These are phyloP conservation scores for Tetraselmis striata DNA, from an alignment of 139 green algal genomes.

Conservation along the genomic window DNA sequence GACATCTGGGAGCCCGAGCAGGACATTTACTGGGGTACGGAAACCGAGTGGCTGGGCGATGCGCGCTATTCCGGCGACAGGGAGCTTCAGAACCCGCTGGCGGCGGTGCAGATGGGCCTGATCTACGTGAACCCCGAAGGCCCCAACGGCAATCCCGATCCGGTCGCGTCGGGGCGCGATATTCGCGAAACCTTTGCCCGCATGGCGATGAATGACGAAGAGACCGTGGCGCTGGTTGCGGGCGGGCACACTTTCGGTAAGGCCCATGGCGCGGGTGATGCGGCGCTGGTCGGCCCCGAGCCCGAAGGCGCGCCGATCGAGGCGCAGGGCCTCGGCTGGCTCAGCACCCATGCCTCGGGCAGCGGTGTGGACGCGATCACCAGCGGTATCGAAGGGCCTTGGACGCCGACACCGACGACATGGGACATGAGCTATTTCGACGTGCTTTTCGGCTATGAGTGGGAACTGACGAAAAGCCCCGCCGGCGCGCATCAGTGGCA, in stretches of 20 bases:
- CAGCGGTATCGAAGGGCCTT: slow-evolving; percentile 35
- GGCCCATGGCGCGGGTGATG: slow-evolving; percentile 14
- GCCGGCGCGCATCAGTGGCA: neutral
- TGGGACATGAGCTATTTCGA: slow-evolving; percentile 38
- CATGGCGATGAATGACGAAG: slow-evolving; percentile 18
- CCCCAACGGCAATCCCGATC: slow-evolving; percentile 20
- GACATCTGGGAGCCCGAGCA: neutral
- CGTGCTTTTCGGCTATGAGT: slow-evolving; percentile 28
- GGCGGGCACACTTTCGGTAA: slow-evolving; percentile 47
- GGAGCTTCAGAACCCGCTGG: slow-evolving; percentile 10
- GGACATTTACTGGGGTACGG: neutral
- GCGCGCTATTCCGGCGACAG: neutral
- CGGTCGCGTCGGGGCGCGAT: slow-evolving; percentile 11
- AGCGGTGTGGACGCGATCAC: slow-evolving; percentile 40
- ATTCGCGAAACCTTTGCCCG: slow-evolving; percentile 37
- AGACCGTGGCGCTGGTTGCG: slow-evolving; percentile 17
- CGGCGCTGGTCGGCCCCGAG: neutral
- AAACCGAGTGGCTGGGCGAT: neutral
- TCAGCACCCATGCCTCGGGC: neutral
- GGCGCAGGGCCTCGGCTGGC: neutral
- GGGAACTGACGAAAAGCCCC: slow-evolving; percentile 21
- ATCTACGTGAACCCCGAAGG: slow-evolving; percentile 44
- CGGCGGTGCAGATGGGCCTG: slow-evolving; percentile 18
- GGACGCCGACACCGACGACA: slow-evolving; percentile 19
- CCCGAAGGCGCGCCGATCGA: neutral